Conservation (phyloP, 2,329 filamentous ascomycete genomes). For the Sordariomycetes sp. region DNA sequence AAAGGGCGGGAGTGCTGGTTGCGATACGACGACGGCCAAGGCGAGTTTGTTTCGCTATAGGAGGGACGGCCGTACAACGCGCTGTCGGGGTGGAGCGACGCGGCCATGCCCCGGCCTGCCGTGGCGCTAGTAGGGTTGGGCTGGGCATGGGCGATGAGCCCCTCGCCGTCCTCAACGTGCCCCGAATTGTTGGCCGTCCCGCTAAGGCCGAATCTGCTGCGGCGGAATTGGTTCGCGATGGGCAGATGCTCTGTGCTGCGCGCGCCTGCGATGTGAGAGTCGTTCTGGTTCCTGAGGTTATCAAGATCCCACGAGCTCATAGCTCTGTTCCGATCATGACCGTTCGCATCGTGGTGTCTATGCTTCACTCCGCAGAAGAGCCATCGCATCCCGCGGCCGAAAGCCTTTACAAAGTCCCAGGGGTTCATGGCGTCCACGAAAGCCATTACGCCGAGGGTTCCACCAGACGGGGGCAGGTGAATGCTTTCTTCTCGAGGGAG, state of each 20-base stretch:
- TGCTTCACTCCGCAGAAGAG: conserved; percentile 61
- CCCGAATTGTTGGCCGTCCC: conserved; percentile 10
- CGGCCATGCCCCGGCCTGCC: neutral
- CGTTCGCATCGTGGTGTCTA: conserved; percentile 37
- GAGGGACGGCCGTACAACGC: neutral
- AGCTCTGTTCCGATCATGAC: conserved; percentile 30
- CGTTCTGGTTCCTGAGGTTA: conserved; percentile 15
- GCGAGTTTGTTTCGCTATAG: neutral
- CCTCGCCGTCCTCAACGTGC: conserved; percentile 26
- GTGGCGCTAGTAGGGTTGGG: conserved; percentile 8
- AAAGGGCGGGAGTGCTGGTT: neutral
- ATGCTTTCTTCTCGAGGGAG: conserved; percentile 30
- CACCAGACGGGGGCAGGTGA: conserved; percentile 46
- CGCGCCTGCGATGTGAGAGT: conserved; percentile 13
- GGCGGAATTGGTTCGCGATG: conserved; percentile 26
- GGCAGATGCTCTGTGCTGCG: conserved; percentile 27
- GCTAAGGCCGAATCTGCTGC: conserved; percentile 17
- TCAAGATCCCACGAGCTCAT: conserved; percentile 25
- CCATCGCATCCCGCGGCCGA: conserved; percentile 70
- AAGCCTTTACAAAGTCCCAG: conserved; percentile 74
- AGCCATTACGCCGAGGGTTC: conserved; percentile 53
- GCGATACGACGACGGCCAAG: neutral
- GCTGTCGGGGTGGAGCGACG: neutral
- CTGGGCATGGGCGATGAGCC: conserved; percentile 28
- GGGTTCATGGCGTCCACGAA: conserved; percentile 65